These are phyloP conservation scores for Eutreptiella sp. DNA, from an alignment of 208 protist genomes.

Conservation along the genomic window DNA sequence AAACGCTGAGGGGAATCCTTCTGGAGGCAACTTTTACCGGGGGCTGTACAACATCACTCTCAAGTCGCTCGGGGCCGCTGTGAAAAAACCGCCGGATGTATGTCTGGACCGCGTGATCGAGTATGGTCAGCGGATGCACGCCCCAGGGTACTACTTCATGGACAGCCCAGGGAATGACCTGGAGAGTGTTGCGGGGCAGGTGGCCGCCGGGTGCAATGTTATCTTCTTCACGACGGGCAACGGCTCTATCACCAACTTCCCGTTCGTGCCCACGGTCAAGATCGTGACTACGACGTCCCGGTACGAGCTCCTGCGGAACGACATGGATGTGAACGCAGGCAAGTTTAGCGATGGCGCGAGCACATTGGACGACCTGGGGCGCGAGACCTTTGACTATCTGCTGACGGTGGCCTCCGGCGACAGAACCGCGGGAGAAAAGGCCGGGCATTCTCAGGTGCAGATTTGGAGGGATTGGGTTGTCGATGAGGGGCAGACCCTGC, in stretches of 20 bases:
- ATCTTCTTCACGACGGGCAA: constrained; percentile 48
- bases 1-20: constrained; percentile 40
- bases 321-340: constrained; percentile 46
- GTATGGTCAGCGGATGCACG: constrained; percentile 29
- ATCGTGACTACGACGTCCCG: constrained; percentile 32
- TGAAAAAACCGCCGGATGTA: constrained; percentile 16
- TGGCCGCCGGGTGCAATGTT: constrained; percentile 39
- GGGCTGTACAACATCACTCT: constrained; percentile 47
- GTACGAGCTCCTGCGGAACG: constrained; percentile 35
- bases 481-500: no score
- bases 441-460: constrained; percentile 34
- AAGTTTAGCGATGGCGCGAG: constrained; percentile 8
- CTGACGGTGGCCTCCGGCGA: constrained; percentile 14
- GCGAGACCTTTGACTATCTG: constrained; percentile 8
- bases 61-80: constrained; percentile 34
- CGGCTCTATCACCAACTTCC: constrained; percentile 47
- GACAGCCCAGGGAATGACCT: constrained; percentile 44
- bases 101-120: constrained; percentile 21
- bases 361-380: constrained; percentile 14
- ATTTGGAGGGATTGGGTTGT: constrained; percentile 36
- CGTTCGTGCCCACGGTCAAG: constrained; percentile 46
- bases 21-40: constrained; percentile 36
- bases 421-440: constrained; percentile 11
- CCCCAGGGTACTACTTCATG: constrained; percentile 39
- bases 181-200: constrained; percentile 43